Conservation (phyloP, 495 filamentous ascomycete genomes). For the Hypoxylon trugodes region DNA sequence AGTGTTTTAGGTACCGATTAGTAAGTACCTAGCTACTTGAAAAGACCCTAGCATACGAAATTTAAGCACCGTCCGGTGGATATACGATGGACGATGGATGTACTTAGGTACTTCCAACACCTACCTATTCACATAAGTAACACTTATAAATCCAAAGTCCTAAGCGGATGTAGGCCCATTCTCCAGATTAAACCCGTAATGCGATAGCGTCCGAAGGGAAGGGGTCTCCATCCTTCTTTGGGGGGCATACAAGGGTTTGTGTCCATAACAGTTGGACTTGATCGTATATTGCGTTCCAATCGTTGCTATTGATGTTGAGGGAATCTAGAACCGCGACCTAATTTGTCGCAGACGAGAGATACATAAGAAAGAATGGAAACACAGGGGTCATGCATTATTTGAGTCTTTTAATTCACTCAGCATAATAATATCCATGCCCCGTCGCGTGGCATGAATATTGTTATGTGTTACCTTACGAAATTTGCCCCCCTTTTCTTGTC, state of each 20-base stretch:
- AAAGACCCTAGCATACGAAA: too few relatives aligned
- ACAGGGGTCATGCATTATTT: slow-evolving; percentile 32
- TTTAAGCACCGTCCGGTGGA: slow-evolving; percentile 1
- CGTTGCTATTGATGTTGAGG: too few relatives aligned
- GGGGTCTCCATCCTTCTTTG: too few relatives aligned
- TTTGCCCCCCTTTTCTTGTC: slow-evolving; percentile 4
- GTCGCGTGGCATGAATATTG: slow-evolving; percentile 23
- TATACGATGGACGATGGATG: not conserved
- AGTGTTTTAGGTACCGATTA: too few relatives aligned
- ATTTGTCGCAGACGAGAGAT: slow-evolving; percentile 20
- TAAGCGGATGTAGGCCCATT: not conserved
- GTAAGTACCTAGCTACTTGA: too few relatives aligned
- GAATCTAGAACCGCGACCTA: slow-evolving; percentile 3
- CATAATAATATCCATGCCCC: slow-evolving; percentile 17
- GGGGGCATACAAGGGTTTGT: too few relatives aligned
- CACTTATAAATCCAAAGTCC: not conserved
- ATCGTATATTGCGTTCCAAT: slow-evolving; percentile 32
- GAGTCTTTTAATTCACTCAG: slow-evolving; percentile 40
- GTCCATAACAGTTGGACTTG: too few relatives aligned
- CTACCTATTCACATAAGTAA: too few relatives aligned
- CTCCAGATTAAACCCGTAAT: slow-evolving; percentile 2
- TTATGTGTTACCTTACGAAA: not conserved
- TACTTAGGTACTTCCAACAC: not conserved
- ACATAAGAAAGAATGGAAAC: slow-evolving; percentile 1
- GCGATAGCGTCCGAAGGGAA: too few relatives aligned